phyloP scores from a whole-genome alignment of 2,329 filamentous ascomycete species.

The Emergomyces africanus region DNA sequence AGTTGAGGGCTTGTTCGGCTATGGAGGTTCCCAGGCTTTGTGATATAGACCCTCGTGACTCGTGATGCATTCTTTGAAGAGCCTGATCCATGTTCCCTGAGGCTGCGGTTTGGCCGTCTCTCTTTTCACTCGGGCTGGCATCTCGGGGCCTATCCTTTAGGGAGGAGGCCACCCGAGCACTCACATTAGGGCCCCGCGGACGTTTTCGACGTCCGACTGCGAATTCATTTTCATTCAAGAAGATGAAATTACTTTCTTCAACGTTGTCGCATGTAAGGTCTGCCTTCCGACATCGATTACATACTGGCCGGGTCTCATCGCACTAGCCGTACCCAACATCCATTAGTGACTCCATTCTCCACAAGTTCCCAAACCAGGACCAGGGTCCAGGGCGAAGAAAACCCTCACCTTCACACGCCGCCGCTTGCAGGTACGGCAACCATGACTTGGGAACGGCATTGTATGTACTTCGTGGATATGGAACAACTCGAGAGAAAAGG shows the following conservation, averaged over 20 bases:
- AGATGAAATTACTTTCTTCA: background rate
- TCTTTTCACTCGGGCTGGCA: background rate
- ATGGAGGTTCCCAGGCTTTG: background rate
- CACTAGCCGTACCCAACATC: background rate
- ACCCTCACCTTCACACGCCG: background rate
- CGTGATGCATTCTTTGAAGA: background rate
- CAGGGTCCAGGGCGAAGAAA: background rate
- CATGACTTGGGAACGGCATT: conserved; percentile 1
- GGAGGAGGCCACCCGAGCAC: background rate
- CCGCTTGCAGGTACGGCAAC: background rate
- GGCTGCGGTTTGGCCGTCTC: background rate
- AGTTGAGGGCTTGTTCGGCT: background rate
- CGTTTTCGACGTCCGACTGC: background rate
- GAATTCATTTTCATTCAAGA: conserved; percentile 1
- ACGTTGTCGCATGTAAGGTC: background rate
- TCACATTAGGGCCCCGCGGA: background rate
- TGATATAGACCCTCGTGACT: background rate
- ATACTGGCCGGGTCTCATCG: background rate
- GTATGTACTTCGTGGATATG: background rate
- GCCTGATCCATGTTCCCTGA: background rate
- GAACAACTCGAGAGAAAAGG: background rate
- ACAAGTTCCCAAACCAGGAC: background rate
- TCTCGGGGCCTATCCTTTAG: too few species aligned
- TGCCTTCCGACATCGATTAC: background rate
- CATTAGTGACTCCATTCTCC: background rate